These are phyloP conservation scores for Hygrophoropsis aurantiaca DNA, from an alignment of 768 basidiomycete species.

Conservation along the genomic window DNA sequence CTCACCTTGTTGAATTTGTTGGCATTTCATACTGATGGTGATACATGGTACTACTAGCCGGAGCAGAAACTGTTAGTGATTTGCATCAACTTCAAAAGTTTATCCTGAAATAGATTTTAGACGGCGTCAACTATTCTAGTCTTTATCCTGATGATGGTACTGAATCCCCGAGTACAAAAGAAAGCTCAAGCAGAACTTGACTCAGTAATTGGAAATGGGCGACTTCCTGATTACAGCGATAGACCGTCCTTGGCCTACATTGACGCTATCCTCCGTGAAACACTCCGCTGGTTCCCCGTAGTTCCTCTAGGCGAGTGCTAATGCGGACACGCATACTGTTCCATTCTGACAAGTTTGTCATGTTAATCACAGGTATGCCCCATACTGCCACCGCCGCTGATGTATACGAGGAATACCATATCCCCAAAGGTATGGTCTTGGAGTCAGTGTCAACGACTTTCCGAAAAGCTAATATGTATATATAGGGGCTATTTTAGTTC, in stretches of 20 bases:
- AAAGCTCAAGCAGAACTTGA: constrained; percentile 35
- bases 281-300: constrained; percentile 27
- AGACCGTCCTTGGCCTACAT: constrained; percentile 29
- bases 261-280: constrained; percentile 32
- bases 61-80: constrained; percentile 29
- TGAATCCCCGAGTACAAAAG: constrained; percentile 24
- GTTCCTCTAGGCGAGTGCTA: constrained; percentile 19
- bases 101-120: constrained; percentile 8
- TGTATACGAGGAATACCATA: constrained; percentile 34
- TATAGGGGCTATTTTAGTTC: too few species aligned
- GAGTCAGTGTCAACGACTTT: not conserved
- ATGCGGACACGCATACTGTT: not conserved
- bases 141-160: constrained; percentile 30
- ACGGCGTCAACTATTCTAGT: constrained; percentile 20
- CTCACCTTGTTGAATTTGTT: not conserved
- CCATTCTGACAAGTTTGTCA: not conserved
- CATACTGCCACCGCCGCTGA: constrained; percentile 38
- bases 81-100: not conserved
- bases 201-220: constrained; percentile 21
- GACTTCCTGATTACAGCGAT: constrained; percentile 33
- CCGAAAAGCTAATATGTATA: too few species aligned
- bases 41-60: constrained; percentile 15
- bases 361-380: constrained; percentile 38
- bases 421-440: constrained; percentile 23
- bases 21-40: not conserved